Evolutionary conservation across 75 land plant genomes (phyloP), one percentile per base, ranked within the genome.

Genomic region (Selaginella moellendorffii): DNA sequence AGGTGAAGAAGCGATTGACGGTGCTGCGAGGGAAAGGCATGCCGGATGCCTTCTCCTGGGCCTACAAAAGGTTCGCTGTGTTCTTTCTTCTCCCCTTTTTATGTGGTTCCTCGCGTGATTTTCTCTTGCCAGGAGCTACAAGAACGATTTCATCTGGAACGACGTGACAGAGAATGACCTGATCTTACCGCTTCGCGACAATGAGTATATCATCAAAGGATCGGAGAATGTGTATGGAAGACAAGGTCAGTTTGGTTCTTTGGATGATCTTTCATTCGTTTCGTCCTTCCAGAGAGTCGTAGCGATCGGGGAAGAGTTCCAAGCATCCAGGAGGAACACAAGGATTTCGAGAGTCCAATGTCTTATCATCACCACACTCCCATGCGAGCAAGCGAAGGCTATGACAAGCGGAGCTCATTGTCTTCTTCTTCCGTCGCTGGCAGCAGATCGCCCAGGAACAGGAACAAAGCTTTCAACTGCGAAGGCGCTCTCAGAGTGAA

Each of bases 21-120:
- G 66, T 52, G 26, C 66, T 64, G 24, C 66, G 66, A 9, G 66
- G 66, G 26, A 36, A 52, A 31, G 31, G 66, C 25, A 64, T 64
- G 66, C 66, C 66, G 26, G 66, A 64, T 64, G 28, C 66, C 8
- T 64, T 31, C 53, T 31, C 66, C 2, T 64, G 66, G 66, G 31
- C 66, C n/a, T 64, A 64, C 51, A 64, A 64, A 64, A 64, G 66
- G 66, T 51, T 22, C n/a, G 17, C 2, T 9, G 2, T 23, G n/a
- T n/a, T n/a, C 0, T 2, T 1, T 17, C 28, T 23, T 20, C 51
- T 46, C 26, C n/a, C 1, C 0, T 8, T 36, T 5, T 21, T 17
- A 19, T 36, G 46, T 36, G 14, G n/a, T n/a, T n/a, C n/a, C n/a
- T n/a, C n/a, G n/a, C n/a, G n/a, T n/a, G n/a, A n/a, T n/a, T n/a